Base-by-base conservation (phyloP, 371 early-diverging fungal genomes). In the Batkoa obscura region DNA sequence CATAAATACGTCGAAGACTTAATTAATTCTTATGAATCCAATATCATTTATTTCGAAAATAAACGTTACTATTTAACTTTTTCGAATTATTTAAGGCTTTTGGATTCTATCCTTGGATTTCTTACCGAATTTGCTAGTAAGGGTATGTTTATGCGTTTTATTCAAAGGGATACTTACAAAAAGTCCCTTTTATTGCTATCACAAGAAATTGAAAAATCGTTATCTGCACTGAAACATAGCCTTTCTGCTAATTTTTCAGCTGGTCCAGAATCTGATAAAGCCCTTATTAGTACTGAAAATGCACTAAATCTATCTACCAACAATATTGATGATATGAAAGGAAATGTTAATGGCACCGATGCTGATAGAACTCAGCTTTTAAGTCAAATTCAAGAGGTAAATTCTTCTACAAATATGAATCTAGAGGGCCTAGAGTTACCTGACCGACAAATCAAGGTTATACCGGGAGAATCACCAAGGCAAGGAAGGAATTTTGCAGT, bases 401-500 rank as follows among this genome's bases (percentile, higher is more conserved):
- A 53, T 10, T 8, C 12, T 10, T 13, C 17, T 23, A n/a, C 36
- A 23, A 31, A 64, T 30, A 64, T 64, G 38, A 66, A 64, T 35
- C 58, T 66, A 5, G 58, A 63, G 12, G 37, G 41, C 8, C 64
- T 66, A 10, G 66, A 66, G 56, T 60, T 66, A 36, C 60, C 64
- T 38, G 58, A 58, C 42, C 49, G 59, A 13, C 62, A 62, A 34
- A 33, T 66, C 31, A 34, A 61, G n/a, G 45, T 41, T 17, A 64
- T 66, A 50, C 60, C 62, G 1, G 64, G 64, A 1, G 36, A 49
- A 37, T 60, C 59, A 47, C 62, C 64, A 2, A 64, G 66, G 30
- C 58, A 58, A 34, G 66, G 66, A 33, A 48, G 66, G 30, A 64
- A 62, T 0, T 66, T 64, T 56, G 61, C 64, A 0, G 66, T 66